Evolutionary conservation across 352 stramenopile species (phyloP), one percentile per base, ranked within the genome.

Genomic region (Globisporangium barbulae): DNA sequence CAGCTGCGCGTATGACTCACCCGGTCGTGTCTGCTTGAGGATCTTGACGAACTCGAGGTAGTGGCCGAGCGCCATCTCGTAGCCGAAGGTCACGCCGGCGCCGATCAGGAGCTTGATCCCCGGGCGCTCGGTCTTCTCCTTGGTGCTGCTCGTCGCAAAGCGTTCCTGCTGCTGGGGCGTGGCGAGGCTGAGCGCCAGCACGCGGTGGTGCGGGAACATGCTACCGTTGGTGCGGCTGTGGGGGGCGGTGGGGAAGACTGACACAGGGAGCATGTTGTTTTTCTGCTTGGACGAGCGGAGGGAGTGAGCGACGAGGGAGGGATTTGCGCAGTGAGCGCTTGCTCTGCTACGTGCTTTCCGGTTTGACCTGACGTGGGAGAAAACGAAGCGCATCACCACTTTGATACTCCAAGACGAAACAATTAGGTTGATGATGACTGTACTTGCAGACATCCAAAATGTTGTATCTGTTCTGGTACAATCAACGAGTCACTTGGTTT

Each of bases 1-100:
- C 57, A 97, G 74, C 22, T 81, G 63, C 31, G 75, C 52, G 69
- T 98, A 98, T 54, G 87, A 91, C 63, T 90, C 75, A 48, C 76
- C 68, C 9, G 85, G 89, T 48, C 84, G 80, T 53, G 87, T 96
- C 74, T 97, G 88, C 77, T 97, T 97, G 74, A 94, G 89, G 78
- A 98, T 96, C 76, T 98, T 98, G 64, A 97, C 78, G 76, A 98
- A 98, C 71, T 98, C 93, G 31, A 98, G 70, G 73, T 90, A 94
- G 78, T 98, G 92, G 37, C 92, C 93, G 15, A 92, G 61, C 25
- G 82, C 82, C 52, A 93, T 76, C 77, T 98, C 93, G 70, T 96
- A 98, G 21, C 81, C 68, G 63, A 97, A 73, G 44, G 89, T 93
- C 17, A 98, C 90, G 28, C 80, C 77, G 19, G 85, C 85, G 33